Evolutionary conservation across 805 yeast genomes (phyloP), one percentile per base, ranked within the genome.

Genomic region (Metschnikowia corniflorae): DNA sequence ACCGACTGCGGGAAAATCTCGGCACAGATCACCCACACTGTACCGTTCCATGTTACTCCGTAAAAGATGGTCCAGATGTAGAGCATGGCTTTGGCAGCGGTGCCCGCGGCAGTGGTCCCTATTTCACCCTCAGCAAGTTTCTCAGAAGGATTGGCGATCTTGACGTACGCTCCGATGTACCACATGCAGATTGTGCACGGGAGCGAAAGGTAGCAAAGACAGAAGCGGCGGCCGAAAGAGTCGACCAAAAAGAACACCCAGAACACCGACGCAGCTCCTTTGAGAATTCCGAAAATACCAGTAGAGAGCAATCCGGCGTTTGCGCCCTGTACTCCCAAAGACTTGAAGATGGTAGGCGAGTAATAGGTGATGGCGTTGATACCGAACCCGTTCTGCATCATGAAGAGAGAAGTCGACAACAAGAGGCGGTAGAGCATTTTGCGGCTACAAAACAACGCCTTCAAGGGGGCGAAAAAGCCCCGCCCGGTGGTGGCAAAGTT

Each of bases 331-430:
- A 75, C 63, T 13, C 80, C 80, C 39, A 75, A 60, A 3, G 75
- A 62, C 42, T 65, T 57, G 55, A 75, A 72, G 28, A 75, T 61
- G 7, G 68, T 62, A 16, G 77, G 77, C n/a, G 78, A 71, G 50
- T 74, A 75, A 50, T 75, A 75, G 29, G 68, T 71, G 34, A 73
- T 61, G 26, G 77, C 74, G 43, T 71, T 65, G 47, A 74, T 70
- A 24, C 78, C 77, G 39, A 64, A 64, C 16, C 72, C 63, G 44
- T 70, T 70, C 42, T 70, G 76, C 53, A 71, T 58, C 41, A 63
- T 51, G 45, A 68, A 69, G 21, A 65, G 46, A 3, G 67, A 55
- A 1, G 66, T 56, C 4, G 73, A 58, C 31, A 70, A 47, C 1
- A 62, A 42, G 17, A 71, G 51, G 33, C 76, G 51, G 44, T 59